A percentile compares a stretch with the other conserved stretches of the same genome.
Evolutionary conservation across 2,329 filamentous ascomycete species (phyloP).

Genomic region (Pseudocercospora eumusae): DNA sequence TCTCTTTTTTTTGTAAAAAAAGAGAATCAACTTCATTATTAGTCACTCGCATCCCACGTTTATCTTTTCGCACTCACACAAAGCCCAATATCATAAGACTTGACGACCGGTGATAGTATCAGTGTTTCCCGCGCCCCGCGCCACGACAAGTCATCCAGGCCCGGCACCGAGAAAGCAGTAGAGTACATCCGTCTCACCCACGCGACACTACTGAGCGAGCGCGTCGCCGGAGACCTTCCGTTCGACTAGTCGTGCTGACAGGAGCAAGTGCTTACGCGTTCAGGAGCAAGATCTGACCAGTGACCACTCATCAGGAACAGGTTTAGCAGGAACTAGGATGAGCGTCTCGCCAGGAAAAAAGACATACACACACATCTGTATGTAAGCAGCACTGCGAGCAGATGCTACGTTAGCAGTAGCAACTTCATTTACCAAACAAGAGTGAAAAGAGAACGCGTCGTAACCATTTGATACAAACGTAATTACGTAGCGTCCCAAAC

Average conservation of each 20-base stretch:
- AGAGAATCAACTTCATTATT: no score
- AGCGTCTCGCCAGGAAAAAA: neutral
- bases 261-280: neutral
- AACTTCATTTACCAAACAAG: neutral
- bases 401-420: neutral
- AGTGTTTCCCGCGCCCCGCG: no score
- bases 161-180: no score
- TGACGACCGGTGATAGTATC: no score
- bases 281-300: neutral
- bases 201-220: neutral
- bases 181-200: neutral
- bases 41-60: no score
- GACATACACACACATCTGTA: neutral
- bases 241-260: neutral
- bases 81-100: no score
- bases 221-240: neutral
- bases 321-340: neutral
- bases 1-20: no score
- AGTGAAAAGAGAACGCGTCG: conserved; percentile 6
- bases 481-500: conserved; percentile 27
- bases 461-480: conserved; percentile 27
- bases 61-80: no score
- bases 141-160: no score
- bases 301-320: conserved; percentile 7
- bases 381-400: neutral